These are phyloP conservation scores for Jackrogersella minutella DNA, from an alignment of 495 filamentous ascomycete species.

Conservation along the genomic window DNA sequence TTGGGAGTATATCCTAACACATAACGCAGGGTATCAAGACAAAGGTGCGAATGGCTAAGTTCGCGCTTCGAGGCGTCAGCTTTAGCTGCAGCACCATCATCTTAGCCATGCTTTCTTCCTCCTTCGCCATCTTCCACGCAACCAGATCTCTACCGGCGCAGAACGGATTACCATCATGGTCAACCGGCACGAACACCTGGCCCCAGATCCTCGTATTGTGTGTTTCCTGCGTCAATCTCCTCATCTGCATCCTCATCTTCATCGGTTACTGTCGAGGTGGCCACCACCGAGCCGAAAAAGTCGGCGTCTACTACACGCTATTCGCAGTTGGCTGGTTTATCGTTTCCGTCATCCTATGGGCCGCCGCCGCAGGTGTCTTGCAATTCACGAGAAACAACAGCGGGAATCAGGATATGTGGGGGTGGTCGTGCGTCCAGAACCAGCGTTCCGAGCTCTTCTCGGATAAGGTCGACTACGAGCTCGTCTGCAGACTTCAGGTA, in stretches of 20 bases:
- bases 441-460: conserved; percentile 75
- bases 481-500: conserved; percentile 95
- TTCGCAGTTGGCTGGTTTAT: conserved; percentile 94
- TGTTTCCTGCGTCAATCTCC: conserved; percentile 80
- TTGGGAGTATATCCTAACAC: conserved; percentile 45
- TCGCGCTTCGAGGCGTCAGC: conserved; percentile 90
- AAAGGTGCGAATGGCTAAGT: conserved; percentile 91
- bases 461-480: conserved; percentile 81
- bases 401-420: conserved; percentile 89
- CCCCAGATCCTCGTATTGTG: conserved; percentile 83
- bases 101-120: conserved; percentile 82
- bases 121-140: conserved; percentile 87
- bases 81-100: conserved; percentile 97
- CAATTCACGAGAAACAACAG: conserved; percentile 76
- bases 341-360: conserved; percentile 94
- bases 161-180: conserved; percentile 85
- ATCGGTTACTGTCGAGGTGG: conserved; percentile 89
- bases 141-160: conserved; percentile 76
- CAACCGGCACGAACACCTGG: conserved; percentile 79
- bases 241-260: conserved; percentile 81
- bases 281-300: conserved; percentile 87
- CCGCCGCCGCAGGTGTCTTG: conserved; percentile 82
- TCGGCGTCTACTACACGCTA: conserved; percentile 89
- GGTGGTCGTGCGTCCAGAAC: conserved; percentile 94
- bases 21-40: conserved; percentile 82